These are phyloP conservation scores for Xylaria grammica DNA, from an alignment of 495 filamentous ascomycete species.

Conservation along the genomic window DNA sequence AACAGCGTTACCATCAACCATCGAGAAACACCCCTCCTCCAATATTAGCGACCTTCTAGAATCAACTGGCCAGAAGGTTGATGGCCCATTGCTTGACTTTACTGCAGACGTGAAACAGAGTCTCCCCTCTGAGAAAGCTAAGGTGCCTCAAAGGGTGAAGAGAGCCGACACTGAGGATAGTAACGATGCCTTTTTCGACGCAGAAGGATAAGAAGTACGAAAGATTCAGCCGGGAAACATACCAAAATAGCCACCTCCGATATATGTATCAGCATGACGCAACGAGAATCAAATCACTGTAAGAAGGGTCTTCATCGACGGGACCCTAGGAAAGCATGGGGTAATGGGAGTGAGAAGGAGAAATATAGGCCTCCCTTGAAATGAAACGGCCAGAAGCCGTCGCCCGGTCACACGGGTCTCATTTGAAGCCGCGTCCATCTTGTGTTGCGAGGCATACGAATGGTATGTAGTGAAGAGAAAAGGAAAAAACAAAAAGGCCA, in stretches of 20 bases:
- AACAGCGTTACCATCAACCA: slow-evolving; percentile 27
- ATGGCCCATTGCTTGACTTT: slow-evolving; percentile 56
- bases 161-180: slow-evolving; percentile 30
- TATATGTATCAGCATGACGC: not conserved
- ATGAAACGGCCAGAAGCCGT: not conserved
- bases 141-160: slow-evolving; percentile 22
- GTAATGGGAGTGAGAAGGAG: too few relatives aligned
- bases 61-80: slow-evolving; percentile 44
- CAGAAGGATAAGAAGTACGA: slow-evolving; percentile 22
- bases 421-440: too few relatives aligned
- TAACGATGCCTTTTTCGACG: slow-evolving; percentile 35
- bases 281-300: too few relatives aligned
- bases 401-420: not conserved
- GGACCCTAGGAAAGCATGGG: too few relatives aligned
- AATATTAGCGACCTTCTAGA: slow-evolving; percentile 49
- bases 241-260: not conserved
- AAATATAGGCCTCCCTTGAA: too few relatives aligned
- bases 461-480: not conserved
- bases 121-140: slow-evolving; percentile 44
- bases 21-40: slow-evolving; percentile 34
- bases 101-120: slow-evolving; percentile 53
- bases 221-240: too few relatives aligned
- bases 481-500: not conserved
- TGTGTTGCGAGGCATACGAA: too few relatives aligned
- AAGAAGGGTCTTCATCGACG: too few relatives aligned